Evolutionary conservation across 345 rosid species (phyloP), one percentile per base, ranked within the genome.

Genomic region (Turnera subulata): DNA sequence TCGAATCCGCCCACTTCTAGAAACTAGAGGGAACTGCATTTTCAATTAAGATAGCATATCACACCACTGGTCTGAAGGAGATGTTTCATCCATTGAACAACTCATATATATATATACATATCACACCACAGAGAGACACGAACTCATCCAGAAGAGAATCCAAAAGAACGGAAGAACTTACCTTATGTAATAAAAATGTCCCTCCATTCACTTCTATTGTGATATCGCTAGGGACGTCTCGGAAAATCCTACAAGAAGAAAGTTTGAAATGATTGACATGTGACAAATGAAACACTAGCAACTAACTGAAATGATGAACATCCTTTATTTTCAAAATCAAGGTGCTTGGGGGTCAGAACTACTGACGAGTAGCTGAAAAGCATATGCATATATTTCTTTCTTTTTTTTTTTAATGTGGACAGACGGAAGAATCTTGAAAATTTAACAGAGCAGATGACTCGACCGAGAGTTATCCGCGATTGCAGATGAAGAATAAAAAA

Each of bases 191-290:
- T 49, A 88, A 73, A 71, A 89, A 92, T 14, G 76, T 80, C 51
- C 81, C 86, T 58, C 97, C 96, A 44, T 76, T 78, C 44, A 82
- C 89, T 75, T 87, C 91, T 44, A 92, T 84, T 14, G 77, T 86
- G 61, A 89, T 84, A 73, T 92, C 98, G 62, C 97, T 89, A 29
- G 95, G 95, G 37, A 92, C 94, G 52, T 92, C 98, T 29, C 93
- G 75, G 59, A 89, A 92, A 63, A 86, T 92, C 98, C 97, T 92
- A 64, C 80, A 70, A 69, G 10, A 64, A 62, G 22, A 46, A 40
- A 42, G 50, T 19, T 54, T 42, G 25, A 16, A 42, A 13, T 45
- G 26, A 32, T 45, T 63, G 45, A 53, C n/a, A n/a, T n/a, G 18
- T 57, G 24, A 58, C 22, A 35, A 14, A 58, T 16, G 33, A 55